phyloP scores from a whole-genome alignment of 2,329 filamentous ascomycete genomes.

The Penicillium sp. region DNA sequence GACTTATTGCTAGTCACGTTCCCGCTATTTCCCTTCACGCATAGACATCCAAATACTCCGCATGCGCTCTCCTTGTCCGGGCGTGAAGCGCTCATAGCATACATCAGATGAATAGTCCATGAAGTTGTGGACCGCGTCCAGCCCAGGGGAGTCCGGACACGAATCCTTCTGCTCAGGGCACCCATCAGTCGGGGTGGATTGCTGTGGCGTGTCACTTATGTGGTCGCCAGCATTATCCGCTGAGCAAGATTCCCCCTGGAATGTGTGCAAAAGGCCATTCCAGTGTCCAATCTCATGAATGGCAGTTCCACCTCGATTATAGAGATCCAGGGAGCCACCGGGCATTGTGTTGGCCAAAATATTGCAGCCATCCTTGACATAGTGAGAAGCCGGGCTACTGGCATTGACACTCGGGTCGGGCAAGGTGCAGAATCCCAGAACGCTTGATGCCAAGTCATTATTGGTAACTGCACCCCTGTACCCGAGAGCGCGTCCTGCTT shows the following conservation, averaged over 20 bases:
- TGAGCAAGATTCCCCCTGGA: slow-evolving; percentile 39
- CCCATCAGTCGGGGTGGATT: slow-evolving; percentile 57
- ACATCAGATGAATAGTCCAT: slow-evolving; percentile 60
- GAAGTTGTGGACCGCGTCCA: slow-evolving; percentile 57
- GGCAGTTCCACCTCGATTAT: slow-evolving; percentile 46
- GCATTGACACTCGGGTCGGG: slow-evolving; percentile 40
- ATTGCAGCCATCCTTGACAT: slow-evolving; percentile 56
- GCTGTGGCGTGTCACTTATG: slow-evolving; percentile 44
- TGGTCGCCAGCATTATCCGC: slow-evolving; percentile 39
- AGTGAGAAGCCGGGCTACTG: slow-evolving; percentile 36
- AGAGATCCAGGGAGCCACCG: slow-evolving; percentile 47
- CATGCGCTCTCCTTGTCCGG: slow-evolving; percentile 51
- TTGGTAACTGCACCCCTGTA: slow-evolving; percentile 13
- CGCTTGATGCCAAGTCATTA: slow-evolving; percentile 23
- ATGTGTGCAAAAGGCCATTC: slow-evolving; percentile 47
- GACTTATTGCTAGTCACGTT: neutral
- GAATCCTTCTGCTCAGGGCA: slow-evolving; percentile 53
- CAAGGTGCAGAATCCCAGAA: slow-evolving; percentile 56
- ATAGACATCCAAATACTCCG: slow-evolving; percentile 49
- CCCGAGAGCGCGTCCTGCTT: slow-evolving; percentile 22
- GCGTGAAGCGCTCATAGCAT: slow-evolving; percentile 54
- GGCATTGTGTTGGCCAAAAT: slow-evolving; percentile 58
- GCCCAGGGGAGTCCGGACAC: slow-evolving; percentile 45
- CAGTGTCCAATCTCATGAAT: slow-evolving; percentile 49
- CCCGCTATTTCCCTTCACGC: slow-evolving; percentile 32